These are phyloP conservation scores for Aureobasidium sp. DNA, from an alignment of 2,329 filamentous ascomycete species.

Conservation along the genomic window DNA sequence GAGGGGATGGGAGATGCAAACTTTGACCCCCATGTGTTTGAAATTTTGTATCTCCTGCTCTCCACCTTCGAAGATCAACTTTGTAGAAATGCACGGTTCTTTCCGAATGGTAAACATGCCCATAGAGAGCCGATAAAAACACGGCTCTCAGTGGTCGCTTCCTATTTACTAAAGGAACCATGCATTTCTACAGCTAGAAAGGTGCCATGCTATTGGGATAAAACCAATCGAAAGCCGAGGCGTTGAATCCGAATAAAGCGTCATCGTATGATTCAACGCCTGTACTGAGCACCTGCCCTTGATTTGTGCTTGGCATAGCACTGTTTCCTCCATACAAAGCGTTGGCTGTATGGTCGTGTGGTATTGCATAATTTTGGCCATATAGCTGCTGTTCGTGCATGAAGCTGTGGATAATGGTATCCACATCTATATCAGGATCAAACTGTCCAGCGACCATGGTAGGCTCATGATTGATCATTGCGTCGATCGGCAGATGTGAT, in stretches of 20 bases:
- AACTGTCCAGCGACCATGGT: conserved; percentile 19
- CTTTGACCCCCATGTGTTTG: too few relatives aligned
- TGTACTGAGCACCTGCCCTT: conserved; percentile 8
- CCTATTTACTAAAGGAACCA: too few relatives aligned
- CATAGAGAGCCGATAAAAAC: too few relatives aligned
- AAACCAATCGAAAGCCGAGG: conserved; percentile 18
- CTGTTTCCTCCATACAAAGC: background rate
- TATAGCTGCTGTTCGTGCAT: conserved; percentile 22
- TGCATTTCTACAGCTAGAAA: background rate
- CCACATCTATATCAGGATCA: conserved; percentile 31
- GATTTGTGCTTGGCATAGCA: background rate
- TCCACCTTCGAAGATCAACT: too few relatives aligned
- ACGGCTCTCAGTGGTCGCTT: too few relatives aligned
- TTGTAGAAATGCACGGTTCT: too few relatives aligned
- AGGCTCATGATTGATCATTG: conserved; percentile 1
- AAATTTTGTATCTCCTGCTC: too few relatives aligned
- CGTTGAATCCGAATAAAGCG: conserved; percentile 28
- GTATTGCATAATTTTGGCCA: background rate
- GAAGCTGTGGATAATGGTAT: conserved; percentile 36
- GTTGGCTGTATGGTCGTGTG: background rate
- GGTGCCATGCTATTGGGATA: background rate
- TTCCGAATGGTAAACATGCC: too few relatives aligned
- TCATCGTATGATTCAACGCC: conserved; percentile 19
- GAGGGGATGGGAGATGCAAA: too few relatives aligned
- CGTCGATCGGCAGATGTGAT: background rate